phyloP scores from a whole-genome alignment of 2,329 filamentous ascomycete species.

The Microsporum canis region DNA sequence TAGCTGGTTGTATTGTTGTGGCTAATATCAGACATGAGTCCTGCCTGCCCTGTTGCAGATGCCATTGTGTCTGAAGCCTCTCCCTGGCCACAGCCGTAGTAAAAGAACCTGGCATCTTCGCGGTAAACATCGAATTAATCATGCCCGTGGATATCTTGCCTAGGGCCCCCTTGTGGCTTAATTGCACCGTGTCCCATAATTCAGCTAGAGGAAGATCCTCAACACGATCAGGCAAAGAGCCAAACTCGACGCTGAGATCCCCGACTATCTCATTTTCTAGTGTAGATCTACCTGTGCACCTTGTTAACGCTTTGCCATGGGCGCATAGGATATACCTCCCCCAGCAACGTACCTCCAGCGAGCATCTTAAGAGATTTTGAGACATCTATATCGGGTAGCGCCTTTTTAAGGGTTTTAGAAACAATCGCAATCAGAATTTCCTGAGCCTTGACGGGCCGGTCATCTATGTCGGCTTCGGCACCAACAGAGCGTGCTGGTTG shows the following conservation, averaged over 20 bases:
- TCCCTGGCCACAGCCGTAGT: conserved; percentile 14
- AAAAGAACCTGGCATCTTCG: conserved; percentile 24
- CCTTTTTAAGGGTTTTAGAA: conserved; percentile 23
- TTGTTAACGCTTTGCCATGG: conserved; percentile 1
- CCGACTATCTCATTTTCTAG: conserved; percentile 38
- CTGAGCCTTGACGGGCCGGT: conserved; percentile 13
- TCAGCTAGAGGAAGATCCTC: conserved; percentile 30
- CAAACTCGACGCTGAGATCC: conserved; percentile 34
- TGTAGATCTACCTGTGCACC: conserved; percentile 29
- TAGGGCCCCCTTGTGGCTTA: conserved; percentile 21
- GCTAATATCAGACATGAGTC: conserved; percentile 17
- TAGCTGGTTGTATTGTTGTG: conserved; percentile 17
- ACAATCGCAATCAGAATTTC: conserved; percentile 22
- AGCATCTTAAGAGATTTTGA: conserved; percentile 27
- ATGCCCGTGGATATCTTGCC: conserved; percentile 23
- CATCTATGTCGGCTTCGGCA: conserved; percentile 8
- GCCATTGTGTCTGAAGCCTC: conserved; percentile 21
- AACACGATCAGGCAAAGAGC: conserved; percentile 29
- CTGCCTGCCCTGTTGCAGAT: conserved; percentile 16
- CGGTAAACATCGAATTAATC: conserved; percentile 22
- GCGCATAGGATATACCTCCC: background rate
- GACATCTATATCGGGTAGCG: conserved; percentile 17
- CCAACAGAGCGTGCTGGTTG: background rate
- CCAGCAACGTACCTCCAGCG: conserved; percentile 17
- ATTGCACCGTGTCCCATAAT: conserved; percentile 23